Evolutionary conservation across 2,329 filamentous ascomycete genomes (phyloP), one percentile per base, ranked within the genome.

Genomic region (Phaeoacremonium minimum): DNA sequence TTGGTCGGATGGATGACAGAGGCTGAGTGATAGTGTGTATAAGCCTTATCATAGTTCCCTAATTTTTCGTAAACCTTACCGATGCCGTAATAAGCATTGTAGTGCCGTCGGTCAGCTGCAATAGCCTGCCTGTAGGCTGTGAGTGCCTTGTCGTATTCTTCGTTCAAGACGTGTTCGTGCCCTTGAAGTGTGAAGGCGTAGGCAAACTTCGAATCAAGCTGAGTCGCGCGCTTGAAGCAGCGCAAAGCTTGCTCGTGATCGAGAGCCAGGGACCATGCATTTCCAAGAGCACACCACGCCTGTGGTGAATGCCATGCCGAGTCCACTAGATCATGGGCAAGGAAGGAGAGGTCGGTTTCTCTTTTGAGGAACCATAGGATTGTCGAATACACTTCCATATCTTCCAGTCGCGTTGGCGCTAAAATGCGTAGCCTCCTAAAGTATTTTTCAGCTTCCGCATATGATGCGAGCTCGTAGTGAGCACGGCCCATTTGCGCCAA

Each of bases 371-470:
- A 90, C 93, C 94, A 98, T n/a, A 98, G 73, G n/a, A 95, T 84
- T 1, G 93, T 98, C 12, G 91, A 97, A 63, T 95, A 98, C 22
- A 97, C 83, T 56, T 98, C 93, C 90, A 97, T 96, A 53, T 96
- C 90, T 55, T 95, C 85, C 30, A 94, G 72, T 4, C 87, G 80
- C 2, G 87, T 86, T 1, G 91, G 91, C 11, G 87, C 83, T 47
- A 93, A 72, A 19, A 83, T 77, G 34, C 88, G 82, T 46, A 98
- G 77, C 38, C 82, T 80, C 40, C 80, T 74, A 58, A 95, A 98
- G 51, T 83, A 85, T 46, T 85, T 87, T 56, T 95, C 91, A 4
- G 93, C 88, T 45, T 95, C 87, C 3, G 71, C 68, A 55, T 97
- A 96, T 46, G 84, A 77, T 8, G 85, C 85, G 56, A 91, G 87